These are phyloP conservation scores for Suillus plorans DNA, from an alignment of 768 basidiomycete species.

Conservation along the genomic window DNA sequence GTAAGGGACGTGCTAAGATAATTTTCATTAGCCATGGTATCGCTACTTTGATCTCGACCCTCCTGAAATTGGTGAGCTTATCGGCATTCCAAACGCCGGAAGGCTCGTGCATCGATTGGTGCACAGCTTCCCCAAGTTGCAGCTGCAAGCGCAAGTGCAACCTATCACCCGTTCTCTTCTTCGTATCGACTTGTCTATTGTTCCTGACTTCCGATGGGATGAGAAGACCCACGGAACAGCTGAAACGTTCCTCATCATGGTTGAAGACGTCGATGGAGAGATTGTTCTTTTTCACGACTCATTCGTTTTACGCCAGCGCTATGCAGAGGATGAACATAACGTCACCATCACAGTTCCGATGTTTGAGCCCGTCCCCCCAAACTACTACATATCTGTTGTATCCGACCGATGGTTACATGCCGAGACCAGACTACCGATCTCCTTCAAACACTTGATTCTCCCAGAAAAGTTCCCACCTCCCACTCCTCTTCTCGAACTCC, in stretches of 20 bases:
- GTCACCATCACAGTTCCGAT: slow-evolving; percentile 95
- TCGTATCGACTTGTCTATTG: slow-evolving; percentile 89
- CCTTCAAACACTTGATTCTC: slow-evolving; percentile 96
- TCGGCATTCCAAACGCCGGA: slow-evolving; percentile 93
- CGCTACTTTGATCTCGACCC: slow-evolving; percentile 92
- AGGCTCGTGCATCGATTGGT: slow-evolving; percentile 89
- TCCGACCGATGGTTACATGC: slow-evolving; percentile 96
- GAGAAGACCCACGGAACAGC: slow-evolving; percentile 87
- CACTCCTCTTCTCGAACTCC: slow-evolving; percentile 91
- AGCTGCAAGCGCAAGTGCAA: slow-evolving; percentile 94
- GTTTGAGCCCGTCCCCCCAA: slow-evolving; percentile 96
- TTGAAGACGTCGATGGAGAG: slow-evolving; percentile 98
- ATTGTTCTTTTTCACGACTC: slow-evolving; percentile 93
- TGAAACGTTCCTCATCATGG: slow-evolving; percentile 90
- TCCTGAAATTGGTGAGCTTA: slow-evolving; percentile 92
- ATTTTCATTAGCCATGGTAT: slow-evolving; percentile 74
- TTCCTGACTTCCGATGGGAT: slow-evolving; percentile 99
- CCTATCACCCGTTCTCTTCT: slow-evolving; percentile 94
- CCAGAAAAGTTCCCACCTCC: slow-evolving; percentile 96
- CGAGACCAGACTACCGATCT: slow-evolving; percentile 91
- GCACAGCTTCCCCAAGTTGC: slow-evolving; percentile 94
- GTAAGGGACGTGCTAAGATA: background rate
- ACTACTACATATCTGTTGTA: slow-evolving; percentile 94
- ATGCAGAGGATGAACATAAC: slow-evolving; percentile 91
- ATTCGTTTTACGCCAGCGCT: slow-evolving; percentile 89